Percentiles rank a stretch among this genome's conserved stretches.
phyloP scores from a whole-genome alignment of 306 rosid species.

The Arachis stenosperma region DNA sequence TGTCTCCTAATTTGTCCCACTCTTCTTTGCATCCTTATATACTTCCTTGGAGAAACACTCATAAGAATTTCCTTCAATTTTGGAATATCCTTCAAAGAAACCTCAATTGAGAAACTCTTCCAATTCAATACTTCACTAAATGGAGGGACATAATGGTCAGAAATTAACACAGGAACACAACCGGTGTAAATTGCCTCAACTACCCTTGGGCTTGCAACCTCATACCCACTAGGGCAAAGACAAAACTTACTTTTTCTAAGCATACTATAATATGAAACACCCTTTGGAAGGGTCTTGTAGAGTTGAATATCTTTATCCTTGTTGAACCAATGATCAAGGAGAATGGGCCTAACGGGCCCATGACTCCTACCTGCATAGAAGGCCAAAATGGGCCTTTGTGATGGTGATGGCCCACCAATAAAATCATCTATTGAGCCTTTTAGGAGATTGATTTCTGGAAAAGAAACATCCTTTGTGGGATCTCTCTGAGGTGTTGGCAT shows the following conservation, averaged over 20 bases:
- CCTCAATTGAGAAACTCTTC: slow-evolving; percentile 75
- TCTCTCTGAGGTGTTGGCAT: slow-evolving; percentile 87
- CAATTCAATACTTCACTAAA: slow-evolving; percentile 82
- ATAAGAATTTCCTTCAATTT: slow-evolving; percentile 69
- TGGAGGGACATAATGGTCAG: slow-evolving; percentile 85
- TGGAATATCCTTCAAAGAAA: slow-evolving; percentile 65
- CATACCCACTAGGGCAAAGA: slow-evolving; percentile 91
- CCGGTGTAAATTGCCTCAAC: slow-evolving; percentile 95
- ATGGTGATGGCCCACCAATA: slow-evolving; percentile 73
- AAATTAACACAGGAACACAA: slow-evolving; percentile 80
- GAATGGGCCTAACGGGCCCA: slow-evolving; percentile 68
- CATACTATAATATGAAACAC: slow-evolving; percentile 70
- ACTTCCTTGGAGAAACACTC: slow-evolving; percentile 56
- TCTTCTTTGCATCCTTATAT: slow-evolving; percentile 78
- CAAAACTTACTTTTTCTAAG: slow-evolving; percentile 78
- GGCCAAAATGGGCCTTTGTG: slow-evolving; percentile 58
- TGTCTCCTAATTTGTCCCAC: slow-evolving; percentile 67
- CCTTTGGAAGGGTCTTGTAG: slow-evolving; percentile 74
- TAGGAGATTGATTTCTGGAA: slow-evolving; percentile 82
- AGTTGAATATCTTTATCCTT: slow-evolving; percentile 66
- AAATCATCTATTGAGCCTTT: slow-evolving; percentile 59
- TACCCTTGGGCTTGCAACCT: slow-evolving; percentile 87
- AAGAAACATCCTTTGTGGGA: slow-evolving; percentile 77
- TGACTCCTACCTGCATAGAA: slow-evolving; percentile 94
- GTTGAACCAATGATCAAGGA: slow-evolving; percentile 84